Conservation (phyloP, 78 protist species). For the Dictyostelium purpureum region DNA sequence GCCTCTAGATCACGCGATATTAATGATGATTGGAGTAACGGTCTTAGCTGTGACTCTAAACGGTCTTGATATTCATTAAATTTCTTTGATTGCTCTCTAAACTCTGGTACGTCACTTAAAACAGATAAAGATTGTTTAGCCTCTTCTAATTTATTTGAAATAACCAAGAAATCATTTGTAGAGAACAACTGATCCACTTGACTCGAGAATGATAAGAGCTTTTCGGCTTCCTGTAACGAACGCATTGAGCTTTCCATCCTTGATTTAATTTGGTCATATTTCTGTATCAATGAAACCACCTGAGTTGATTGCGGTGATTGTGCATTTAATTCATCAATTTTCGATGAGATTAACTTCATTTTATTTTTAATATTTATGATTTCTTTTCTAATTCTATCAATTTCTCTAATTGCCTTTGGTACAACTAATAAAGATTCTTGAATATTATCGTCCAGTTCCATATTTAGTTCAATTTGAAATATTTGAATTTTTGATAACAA, state of each 20-base stretch:
- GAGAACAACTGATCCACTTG: conserved; percentile 19
- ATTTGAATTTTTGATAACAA: conserved; percentile 58
- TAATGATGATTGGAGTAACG: background rate
- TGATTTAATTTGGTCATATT: conserved; percentile 6
- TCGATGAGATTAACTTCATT: background rate
- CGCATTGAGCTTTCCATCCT: conserved; percentile 31
- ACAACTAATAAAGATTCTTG: conserved; percentile 50
- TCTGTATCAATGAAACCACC: background rate
- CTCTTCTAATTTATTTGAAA: conserved; percentile 41
- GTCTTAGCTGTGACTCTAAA: conserved; percentile 11
- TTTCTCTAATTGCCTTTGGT: conserved; percentile 64
- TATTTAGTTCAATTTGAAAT: conserved; percentile 40
- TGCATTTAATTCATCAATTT: conserved; percentile 8
- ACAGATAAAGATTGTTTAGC: conserved; percentile 22
- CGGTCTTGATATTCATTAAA: conserved; percentile 31
- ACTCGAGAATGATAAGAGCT: conserved; percentile 24
- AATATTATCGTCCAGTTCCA: conserved; percentile 28
- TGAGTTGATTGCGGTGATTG: background rate
- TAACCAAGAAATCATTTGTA: conserved; percentile 19
- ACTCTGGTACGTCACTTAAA: conserved; percentile 54
- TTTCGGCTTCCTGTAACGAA: conserved; percentile 63
- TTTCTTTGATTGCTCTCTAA: conserved; percentile 44
- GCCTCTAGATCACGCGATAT: background rate
- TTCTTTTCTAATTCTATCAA: conserved; percentile 59
- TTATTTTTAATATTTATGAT: conserved; percentile 4